These are phyloP conservation scores for Corchorus capsularis DNA, from an alignment of 345 rosid species.

Conservation along the genomic window DNA sequence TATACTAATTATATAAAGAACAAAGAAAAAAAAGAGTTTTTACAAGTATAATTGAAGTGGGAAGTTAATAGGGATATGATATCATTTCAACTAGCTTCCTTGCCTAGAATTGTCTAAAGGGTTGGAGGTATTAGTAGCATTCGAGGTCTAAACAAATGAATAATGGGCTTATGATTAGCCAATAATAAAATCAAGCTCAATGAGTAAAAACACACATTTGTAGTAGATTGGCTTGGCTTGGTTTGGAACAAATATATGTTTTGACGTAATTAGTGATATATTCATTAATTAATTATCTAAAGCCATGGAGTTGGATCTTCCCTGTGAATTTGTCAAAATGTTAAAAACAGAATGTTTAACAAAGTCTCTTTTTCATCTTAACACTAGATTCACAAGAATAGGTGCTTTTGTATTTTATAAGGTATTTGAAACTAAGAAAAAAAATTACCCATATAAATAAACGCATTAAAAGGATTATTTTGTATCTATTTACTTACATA, in stretches of 20 bases:
- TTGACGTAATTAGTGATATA: background rate
- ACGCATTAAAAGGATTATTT: no score
- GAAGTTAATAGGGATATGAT: no score
- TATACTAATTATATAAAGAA: no score
- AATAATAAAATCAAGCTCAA: background rate
- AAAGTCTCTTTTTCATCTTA: background rate
- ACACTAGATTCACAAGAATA: background rate
- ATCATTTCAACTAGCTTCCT: no score
- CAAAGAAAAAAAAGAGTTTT: no score
- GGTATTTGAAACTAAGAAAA: background rate
- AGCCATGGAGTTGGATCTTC: background rate
- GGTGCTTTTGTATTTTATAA: background rate
- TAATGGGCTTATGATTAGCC: no score
- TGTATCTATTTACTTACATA: background rate
- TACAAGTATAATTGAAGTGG: no score
- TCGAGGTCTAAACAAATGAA: no score
- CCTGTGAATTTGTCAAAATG: background rate
- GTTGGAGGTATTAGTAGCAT: no score
- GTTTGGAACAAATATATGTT: background rate
- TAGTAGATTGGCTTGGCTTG: background rate
- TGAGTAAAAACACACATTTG: background rate
- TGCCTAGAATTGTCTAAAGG: no score
- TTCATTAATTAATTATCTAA: background rate
- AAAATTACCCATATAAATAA: no score
- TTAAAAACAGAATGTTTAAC: no score